Base-by-base conservation (phyloP, 2,329 filamentous ascomycete genomes). In the Fusarium armeniacum region DNA sequence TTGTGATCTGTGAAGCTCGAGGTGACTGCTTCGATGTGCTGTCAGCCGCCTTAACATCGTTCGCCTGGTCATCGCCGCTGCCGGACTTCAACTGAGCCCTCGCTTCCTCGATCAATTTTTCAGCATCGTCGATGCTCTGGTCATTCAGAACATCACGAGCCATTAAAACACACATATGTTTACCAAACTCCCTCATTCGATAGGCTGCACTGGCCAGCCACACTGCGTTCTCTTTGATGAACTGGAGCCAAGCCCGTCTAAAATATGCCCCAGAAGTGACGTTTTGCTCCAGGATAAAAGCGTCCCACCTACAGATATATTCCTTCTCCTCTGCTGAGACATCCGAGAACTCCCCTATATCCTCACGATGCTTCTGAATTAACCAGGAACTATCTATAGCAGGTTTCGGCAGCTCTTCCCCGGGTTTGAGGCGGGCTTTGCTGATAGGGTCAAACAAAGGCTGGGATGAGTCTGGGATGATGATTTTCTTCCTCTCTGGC, bases 221-320 rank as follows among this genome's bases (percentile, higher is more conserved):
- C 5, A 73, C 46, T 1, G 83, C 83, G 73, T 86, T 86, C 20
- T 83, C 78, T 52, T 80, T 77, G 40, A 86, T 78, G 72, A 89
- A 89, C 26, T 78, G 80, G 43, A 86, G 73, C 79, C 87, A 87
- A 20, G 83, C 81, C 5, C 81, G 81, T 13, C 85, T 81, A 15
- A 89, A 80, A 70, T 85, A 87, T 5, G 83, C 82, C 32, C 82
- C 82, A 6, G 85, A 84, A 7, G 84, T 85, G 47, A 88, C 77
- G 56, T 82, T 83, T 69, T 85, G 82, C 45, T 79, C 79, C 11
- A 86, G 81, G 47, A 87, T 83, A 69, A 85, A 88, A 2, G 82
- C 80, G 63, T 89, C 86, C 87, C 87, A 89, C 66, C 86, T 84
- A 69, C 82, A 81, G 58, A 89, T 86, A 61, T 86, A 89, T 65